phyloP scores from a whole-genome alignment of 768 basidiomycete species.

The Amanita subjunquillea region DNA sequence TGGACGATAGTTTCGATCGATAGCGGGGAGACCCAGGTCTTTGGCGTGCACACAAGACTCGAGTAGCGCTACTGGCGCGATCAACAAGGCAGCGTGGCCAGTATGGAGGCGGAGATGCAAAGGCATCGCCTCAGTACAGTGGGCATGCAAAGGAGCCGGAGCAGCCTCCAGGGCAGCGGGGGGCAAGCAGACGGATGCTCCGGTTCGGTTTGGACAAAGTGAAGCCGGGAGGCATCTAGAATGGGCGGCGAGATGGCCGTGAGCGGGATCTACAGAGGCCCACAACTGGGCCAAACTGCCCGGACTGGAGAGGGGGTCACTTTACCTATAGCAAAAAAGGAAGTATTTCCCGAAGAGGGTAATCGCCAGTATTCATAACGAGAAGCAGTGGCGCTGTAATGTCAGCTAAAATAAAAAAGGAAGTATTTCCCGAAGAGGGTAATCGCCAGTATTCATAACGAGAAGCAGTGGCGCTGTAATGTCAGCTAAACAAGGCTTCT shows the following conservation, averaged over 20 bases:
- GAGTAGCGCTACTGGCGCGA: background rate
- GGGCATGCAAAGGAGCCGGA: background rate
- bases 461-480: conserved; percentile 29
- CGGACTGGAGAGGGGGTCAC: background rate
- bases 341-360: conserved; percentile 11
- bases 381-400: conserved; percentile 28
- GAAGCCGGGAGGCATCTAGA: background rate
- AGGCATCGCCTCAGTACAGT: background rate
- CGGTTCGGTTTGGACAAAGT: background rate
- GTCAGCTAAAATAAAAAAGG: conserved; percentile 32
- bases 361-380: conserved; percentile 24
- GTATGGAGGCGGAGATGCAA: background rate
- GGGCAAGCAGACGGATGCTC: background rate
- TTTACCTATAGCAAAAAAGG: background rate
- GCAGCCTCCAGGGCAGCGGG: background rate
- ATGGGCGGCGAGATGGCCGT: background rate
- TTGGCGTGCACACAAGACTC: background rate
- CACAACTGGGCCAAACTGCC: background rate
- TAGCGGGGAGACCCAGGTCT: background rate
- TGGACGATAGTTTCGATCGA: conserved; percentile 1
- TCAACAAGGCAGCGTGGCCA: background rate
- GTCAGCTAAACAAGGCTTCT: conserved; percentile 30
- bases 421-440: conserved; percentile 11
- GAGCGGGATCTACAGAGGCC: background rate
- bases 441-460: conserved; percentile 24